Conservation (phyloP, 257 asterid genomes). For the Solanum appendiculatum region DNA sequence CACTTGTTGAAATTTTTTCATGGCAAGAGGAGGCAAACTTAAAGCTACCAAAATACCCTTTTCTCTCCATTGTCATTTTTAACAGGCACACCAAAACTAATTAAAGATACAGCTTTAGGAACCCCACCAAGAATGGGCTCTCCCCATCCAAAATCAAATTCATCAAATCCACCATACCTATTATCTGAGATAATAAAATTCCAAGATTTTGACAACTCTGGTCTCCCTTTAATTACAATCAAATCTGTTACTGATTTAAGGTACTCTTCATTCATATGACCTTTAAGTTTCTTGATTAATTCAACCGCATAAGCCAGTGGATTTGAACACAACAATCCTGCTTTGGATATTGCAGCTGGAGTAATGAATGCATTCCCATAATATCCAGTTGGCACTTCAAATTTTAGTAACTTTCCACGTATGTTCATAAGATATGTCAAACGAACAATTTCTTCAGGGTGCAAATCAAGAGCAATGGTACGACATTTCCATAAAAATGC, state of each 20-base stretch:
- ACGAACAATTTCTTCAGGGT: background rate
- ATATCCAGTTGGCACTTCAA: too few relatives aligned
- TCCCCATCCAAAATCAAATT: slow-evolving; percentile 1
- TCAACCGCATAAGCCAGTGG: slow-evolving; percentile 1
- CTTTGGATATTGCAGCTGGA: too few relatives aligned
- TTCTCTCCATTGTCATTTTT: background rate
- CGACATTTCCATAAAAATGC: slow-evolving; percentile 8
- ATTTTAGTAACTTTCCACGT: too few relatives aligned
- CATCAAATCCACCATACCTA: background rate
- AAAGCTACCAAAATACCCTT: background rate
- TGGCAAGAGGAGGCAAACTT: background rate
- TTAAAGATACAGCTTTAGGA: background rate
- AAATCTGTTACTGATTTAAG: slow-evolving; percentile 4
- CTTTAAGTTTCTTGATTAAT: background rate
- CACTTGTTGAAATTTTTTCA: background rate
- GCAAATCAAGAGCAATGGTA: background rate
- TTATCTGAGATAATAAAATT: background rate
- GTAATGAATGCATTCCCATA: too few relatives aligned
- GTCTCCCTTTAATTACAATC: slow-evolving; percentile 1
- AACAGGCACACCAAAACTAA: background rate
- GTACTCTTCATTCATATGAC: background rate
- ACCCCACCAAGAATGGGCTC: background rate
- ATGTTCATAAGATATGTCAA: too few relatives aligned
- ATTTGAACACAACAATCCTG: too few relatives aligned
- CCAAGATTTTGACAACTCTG: background rate